Evolutionary conservation across 176 grass and related monocot species (phyloP).

Genomic region (Saccharum officinarum): DNA sequence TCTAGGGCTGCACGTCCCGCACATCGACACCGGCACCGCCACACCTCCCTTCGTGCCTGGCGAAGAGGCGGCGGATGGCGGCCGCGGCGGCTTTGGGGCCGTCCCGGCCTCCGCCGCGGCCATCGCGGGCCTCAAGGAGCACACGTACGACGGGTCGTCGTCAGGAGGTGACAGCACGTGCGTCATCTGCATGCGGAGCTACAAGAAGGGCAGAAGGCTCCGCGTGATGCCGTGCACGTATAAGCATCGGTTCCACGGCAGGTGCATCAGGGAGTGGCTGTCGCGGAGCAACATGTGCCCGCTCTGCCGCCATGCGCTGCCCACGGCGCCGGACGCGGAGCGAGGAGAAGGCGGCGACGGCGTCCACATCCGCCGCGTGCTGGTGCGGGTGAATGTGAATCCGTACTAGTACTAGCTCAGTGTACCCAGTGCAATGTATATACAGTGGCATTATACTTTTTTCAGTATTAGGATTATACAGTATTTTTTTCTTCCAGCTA

Average conservation of each 20-base stretch:
- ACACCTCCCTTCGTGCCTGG: neutral
- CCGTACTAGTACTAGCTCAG: neutral
- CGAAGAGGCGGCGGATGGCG: too few relatives aligned
- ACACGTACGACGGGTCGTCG: neutral
- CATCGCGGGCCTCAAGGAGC: neutral
- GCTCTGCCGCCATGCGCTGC: slow-evolving; percentile 18
- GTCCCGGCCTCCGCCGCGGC: neutral
- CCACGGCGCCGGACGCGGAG: neutral
- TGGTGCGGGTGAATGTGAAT: neutral
- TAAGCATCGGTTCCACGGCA: neutral
- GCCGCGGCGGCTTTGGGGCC: neutral
- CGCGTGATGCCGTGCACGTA: neutral
- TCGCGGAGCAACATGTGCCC: neutral
- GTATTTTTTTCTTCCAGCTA: too few relatives aligned
- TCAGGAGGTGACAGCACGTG: neutral
- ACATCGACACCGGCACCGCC: neutral
- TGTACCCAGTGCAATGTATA: neutral
- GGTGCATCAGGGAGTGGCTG: slow-evolving; percentile 2
- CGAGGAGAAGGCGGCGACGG: neutral
- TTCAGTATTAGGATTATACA: too few relatives aligned
- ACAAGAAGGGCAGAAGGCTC: neutral
- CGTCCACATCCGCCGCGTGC: too few relatives aligned
- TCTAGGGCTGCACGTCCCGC: neutral
- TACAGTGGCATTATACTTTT: neutral
- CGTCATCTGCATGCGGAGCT: neutral